Evolutionary conservation across 2,329 filamentous ascomycete species (phyloP), one percentile per base, ranked within the genome.

Genomic region (Fusarium hostae): DNA sequence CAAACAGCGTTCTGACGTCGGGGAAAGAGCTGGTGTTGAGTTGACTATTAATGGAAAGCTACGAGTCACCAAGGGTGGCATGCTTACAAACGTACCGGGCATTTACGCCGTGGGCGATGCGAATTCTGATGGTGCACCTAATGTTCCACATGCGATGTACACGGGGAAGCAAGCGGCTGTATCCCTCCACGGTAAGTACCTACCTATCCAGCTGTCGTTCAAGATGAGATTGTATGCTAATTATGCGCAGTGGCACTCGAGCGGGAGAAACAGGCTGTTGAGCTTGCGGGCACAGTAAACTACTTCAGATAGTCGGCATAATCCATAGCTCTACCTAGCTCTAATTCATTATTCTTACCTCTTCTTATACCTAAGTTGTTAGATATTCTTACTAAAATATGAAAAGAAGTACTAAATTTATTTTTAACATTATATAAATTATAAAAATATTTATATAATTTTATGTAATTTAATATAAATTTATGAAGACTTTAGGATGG

Each of bases 141-240:
- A 90, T 68, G 85, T 90, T 1, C 88, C 88, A 0, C 88, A 90
- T 68, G 89, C 89, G 0, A 83, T 91, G 73, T 90, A 82, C 74
- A 86, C 81, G 16, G 89, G 88, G 5, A 91, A 91, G 82, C 78
- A 84, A 34, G 82, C 88, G 0, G 88, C 86, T 9, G 88, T 91
- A 2, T 88, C 80, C 52, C 64, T 89, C 8, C 89, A 91, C 70
- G 83, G 87, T 89, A 75, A 81, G 86, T n/a, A n/a, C n/a, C n/a
- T n/a, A n/a, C n/a, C n/a, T n/a, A n/a, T n/a, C n/a, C n/a, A n/a
- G n/a, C n/a, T n/a, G n/a, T n/a, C n/a, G n/a, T n/a, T n/a, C n/a
- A n/a, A n/a, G n/a, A n/a, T n/a, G n/a, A n/a, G n/a, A n/a, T n/a
- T n/a, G 2, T 32, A 3, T 34, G 22, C 60, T 75, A 28, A 73